Percentiles rank a stretch among this genome's conserved stretches.
Conservation (phyloP, 1,139 yeast genomes). For the Saccharomyces pastorianus region DNA sequence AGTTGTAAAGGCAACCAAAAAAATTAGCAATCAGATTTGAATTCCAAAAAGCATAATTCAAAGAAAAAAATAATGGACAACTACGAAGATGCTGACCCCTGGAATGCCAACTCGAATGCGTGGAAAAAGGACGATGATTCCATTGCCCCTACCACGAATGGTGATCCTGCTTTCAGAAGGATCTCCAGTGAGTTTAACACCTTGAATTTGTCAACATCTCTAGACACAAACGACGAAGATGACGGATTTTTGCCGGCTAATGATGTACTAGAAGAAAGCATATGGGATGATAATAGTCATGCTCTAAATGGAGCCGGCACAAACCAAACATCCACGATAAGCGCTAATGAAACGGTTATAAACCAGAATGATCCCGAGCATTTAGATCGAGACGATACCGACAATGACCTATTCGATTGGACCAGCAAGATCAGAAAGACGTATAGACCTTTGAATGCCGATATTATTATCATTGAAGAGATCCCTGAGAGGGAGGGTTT, state of each 20-base stretch:
- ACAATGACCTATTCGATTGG: slow-evolving; percentile 12
- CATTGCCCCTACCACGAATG: neutral
- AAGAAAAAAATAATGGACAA: neutral
- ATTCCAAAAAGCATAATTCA: neutral
- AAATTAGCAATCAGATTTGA: neutral
- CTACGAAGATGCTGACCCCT: neutral
- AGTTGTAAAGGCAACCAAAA: neutral
- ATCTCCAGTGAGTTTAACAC: neutral
- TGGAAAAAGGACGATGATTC: neutral
- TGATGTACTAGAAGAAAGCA: neutral
- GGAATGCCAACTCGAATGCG: neutral
- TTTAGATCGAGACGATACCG: neutral
- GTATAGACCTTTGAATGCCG: slow-evolving; percentile 49
- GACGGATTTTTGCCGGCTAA: neutral
- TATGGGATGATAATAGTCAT: neutral
- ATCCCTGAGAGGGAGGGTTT: slow-evolving; percentile 87
- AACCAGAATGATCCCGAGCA: neutral
- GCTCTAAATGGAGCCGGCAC: neutral
- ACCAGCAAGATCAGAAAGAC: slow-evolving; percentile 29
- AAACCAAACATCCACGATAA: neutral
- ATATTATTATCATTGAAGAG: slow-evolving; percentile 59
- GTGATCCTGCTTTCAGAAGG: neutral
- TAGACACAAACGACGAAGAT: neutral
- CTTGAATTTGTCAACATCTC: neutral
- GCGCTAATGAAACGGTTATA: neutral